phyloP scores from a whole-genome alignment of 352 stramenopile species.

The Phytophthora citricola region DNA sequence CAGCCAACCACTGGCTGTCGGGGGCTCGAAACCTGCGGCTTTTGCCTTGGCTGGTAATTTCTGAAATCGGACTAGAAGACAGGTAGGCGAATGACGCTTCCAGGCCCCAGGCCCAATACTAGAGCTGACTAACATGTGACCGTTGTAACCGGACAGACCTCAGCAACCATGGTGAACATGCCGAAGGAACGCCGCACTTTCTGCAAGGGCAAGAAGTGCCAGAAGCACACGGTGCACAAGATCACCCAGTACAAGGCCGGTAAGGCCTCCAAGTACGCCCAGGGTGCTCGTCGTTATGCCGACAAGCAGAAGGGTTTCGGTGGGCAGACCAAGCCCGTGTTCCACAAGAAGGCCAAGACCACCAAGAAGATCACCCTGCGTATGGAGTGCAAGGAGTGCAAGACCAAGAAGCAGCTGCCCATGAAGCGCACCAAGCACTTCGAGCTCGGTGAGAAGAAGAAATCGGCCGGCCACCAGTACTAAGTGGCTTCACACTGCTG shows the following conservation, averaged over 20 bases:
- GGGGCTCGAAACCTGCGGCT: constrained; percentile 34
- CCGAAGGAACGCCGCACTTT: constrained; percentile 99
- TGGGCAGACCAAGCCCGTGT: constrained; percentile 99
- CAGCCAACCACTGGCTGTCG: constrained; percentile 44
- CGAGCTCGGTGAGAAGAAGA: constrained; percentile 99
- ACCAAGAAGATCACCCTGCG: constrained; percentile 97
- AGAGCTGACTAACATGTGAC: constrained; percentile 16
- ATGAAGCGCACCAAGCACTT: constrained; percentile 99
- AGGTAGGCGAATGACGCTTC: constrained; percentile 48
- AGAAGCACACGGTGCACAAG: constrained; percentile 99
- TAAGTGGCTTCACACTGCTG: constrained; percentile 67
- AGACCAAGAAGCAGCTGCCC: constrained; percentile 99
- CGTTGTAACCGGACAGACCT: constrained; percentile 48
- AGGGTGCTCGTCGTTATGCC: constrained; percentile 98
- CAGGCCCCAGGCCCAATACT: not conserved
- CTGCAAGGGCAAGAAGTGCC: constrained; percentile 99
- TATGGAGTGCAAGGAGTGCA: constrained; percentile 99
- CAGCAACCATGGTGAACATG: constrained; percentile 99
- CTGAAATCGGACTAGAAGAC: constrained; percentile 90
- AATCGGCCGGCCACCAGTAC: constrained; percentile 96
- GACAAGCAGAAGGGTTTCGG: constrained; percentile 99
- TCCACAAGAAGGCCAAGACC: constrained; percentile 99
- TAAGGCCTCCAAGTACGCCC: constrained; percentile 99
- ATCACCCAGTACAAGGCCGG: constrained; percentile 99
- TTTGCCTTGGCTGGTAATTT: constrained; percentile 61